Conservation (phyloP, 441 rosid genomes). For the Erodium texanum region DNA sequence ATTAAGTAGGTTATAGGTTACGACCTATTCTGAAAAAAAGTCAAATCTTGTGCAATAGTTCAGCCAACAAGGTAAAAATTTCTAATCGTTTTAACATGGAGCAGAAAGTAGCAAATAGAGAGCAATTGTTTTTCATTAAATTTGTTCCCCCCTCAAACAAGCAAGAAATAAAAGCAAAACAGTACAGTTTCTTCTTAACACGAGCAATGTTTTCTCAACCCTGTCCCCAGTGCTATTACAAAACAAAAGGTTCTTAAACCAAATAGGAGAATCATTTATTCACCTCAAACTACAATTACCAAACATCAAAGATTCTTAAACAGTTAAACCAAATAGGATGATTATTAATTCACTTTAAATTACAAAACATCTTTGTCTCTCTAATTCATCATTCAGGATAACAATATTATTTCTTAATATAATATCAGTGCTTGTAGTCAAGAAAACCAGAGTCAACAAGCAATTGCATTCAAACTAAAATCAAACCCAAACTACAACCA, state of each 20-base stretch:
- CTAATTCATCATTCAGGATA: background rate
- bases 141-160: too few species aligned
- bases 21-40: too few species aligned
- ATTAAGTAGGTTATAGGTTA: background rate
- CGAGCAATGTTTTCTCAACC: background rate
- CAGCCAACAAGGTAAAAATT: too few species aligned
- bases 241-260: background rate
- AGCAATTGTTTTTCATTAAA: too few species aligned
- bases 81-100: too few species aligned
- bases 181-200: background rate
- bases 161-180: background rate
- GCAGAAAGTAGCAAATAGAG: too few species aligned
- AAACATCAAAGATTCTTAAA: too few species aligned
- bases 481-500: background rate
- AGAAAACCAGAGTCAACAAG: background rate
- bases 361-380: background rate
- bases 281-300: background rate
- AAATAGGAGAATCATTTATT: too few species aligned
- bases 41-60: too few species aligned
- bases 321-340: background rate
- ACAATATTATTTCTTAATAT: background rate
- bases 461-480: background rate
- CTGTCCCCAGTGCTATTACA: background rate
- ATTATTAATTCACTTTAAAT: background rate
- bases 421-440: background rate